A percentile compares a stretch with the other conserved stretches of the same genome.
Evolutionary conservation across 169 alveolate species (phyloP).

Genomic region (Plasmodium knowlesi): DNA sequence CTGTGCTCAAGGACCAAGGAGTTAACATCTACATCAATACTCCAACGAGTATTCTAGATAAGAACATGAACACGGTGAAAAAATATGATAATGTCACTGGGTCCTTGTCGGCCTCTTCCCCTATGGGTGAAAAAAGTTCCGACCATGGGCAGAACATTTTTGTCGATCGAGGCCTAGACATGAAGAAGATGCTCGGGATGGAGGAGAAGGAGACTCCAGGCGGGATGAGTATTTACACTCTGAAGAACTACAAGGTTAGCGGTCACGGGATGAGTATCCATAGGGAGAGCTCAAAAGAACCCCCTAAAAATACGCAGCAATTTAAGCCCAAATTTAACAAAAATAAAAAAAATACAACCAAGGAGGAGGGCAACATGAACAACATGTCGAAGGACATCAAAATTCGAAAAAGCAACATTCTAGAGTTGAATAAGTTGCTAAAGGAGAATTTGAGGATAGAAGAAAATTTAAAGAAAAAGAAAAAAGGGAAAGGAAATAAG

Average conservation of each 20-base stretch:
- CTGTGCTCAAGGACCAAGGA: background rate
- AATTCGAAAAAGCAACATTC: slow-evolving; percentile 22
- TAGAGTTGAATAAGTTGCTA: slow-evolving; percentile 18
- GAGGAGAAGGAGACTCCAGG: background rate
- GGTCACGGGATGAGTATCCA: background rate
- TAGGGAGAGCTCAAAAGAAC: background rate
- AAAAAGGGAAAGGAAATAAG: background rate
- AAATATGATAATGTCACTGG: background rate
- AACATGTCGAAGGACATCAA: slow-evolving; percentile 14
- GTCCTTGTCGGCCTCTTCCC: background rate
- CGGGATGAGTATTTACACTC: background rate
- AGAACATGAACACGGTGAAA: background rate
- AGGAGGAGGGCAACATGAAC: background rate
- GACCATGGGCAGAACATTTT: background rate
- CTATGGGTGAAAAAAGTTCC: background rate
- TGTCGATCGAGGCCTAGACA: background rate
- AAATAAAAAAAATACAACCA: background rate
- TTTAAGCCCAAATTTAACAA: slow-evolving; percentile 14
- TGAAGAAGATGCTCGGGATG: background rate
- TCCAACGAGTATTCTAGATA: background rate
- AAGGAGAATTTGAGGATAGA: slow-evolving; percentile 43
- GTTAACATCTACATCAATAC: background rate
- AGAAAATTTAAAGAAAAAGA: slow-evolving; percentile 18
- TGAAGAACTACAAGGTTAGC: background rate
- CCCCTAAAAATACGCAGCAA: slow-evolving; percentile 1